phyloP scores from a whole-genome alignment of 768 basidiomycete species.

The Amanita subjunquillea region DNA sequence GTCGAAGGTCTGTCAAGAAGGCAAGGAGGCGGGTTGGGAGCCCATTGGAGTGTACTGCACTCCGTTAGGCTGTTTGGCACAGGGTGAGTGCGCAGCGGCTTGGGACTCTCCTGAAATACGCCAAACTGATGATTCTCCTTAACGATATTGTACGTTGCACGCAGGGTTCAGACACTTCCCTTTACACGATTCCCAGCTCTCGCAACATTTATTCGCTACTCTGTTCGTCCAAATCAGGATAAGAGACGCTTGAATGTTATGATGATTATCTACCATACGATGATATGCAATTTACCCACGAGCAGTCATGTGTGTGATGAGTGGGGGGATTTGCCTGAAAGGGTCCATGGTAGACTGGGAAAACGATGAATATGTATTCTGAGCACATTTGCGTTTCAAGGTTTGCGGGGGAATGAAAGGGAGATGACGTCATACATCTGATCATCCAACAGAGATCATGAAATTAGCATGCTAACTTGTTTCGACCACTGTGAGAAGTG shows the following conservation, averaged over 20 bases:
- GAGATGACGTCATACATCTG: not conserved
- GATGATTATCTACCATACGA: not conserved
- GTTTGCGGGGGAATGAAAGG: not conserved
- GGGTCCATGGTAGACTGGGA: not conserved
- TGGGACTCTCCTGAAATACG: not conserved
- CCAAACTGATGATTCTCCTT: not conserved
- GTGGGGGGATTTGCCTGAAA: not conserved
- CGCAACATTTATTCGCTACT: conserved; percentile 89
- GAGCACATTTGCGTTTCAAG: not conserved
- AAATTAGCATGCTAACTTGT: not conserved
- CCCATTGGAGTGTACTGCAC: conserved; percentile 69
- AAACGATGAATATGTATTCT: not conserved
- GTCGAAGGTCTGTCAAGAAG: conserved; percentile 63
- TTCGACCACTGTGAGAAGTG: not conserved
- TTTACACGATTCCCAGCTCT: conserved; percentile 77
- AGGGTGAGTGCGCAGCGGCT: conserved; percentile 34
- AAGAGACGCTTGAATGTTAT: conserved; percentile 13
- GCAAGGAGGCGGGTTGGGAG: conserved; percentile 38
- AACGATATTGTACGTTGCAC: not conserved
- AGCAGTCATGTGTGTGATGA: not conserved
- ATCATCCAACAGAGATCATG: not conserved
- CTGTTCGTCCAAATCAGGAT: conserved; percentile 69
- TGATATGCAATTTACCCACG: not conserved
- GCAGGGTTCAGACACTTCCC: conserved; percentile 86
- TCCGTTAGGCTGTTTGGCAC: conserved; percentile 59